phyloP scores from a whole-genome alignment of 352 stramenopile genomes.

The Globisporangium rhizosaccharum region DNA sequence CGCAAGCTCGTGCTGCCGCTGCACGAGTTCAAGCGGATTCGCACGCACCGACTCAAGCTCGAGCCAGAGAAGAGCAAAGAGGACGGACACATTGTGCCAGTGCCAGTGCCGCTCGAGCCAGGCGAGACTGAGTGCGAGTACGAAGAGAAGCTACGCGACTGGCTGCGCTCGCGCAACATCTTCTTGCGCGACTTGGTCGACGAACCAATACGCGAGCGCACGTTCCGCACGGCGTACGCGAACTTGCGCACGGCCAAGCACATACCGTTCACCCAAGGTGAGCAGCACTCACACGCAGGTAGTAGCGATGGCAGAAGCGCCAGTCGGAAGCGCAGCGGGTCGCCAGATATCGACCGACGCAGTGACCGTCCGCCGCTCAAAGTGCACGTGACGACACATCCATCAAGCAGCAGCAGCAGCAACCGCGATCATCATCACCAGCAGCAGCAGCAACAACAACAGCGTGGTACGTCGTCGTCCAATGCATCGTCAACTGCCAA shows the following conservation, averaged over 20 bases:
- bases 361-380: no score
- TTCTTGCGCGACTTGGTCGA: constrained; percentile 4
- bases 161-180: constrained; percentile 9
- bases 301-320: background rate
- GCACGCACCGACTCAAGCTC: background rate
- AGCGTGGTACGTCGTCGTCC: background rate
- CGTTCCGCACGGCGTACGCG: constrained; percentile 10
- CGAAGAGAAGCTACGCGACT: constrained; percentile 12
- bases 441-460: no score
- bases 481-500: no score
- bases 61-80: background rate
- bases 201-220: constrained; percentile 4
- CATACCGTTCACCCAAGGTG: background rate
- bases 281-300: background rate
- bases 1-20: constrained; percentile 4
- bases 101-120: constrained; percentile 10
- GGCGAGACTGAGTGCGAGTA: constrained; percentile 14
- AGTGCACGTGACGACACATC: no score
- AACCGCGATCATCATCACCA: no score
- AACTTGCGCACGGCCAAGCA: constrained; percentile 1
- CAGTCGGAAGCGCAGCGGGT: background rate
- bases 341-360: no score
- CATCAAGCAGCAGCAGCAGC: no score
- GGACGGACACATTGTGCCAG: constrained; percentile 1
- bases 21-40: constrained; percentile 3